A percentile compares a stretch with the other conserved stretches of the same genome.
These are phyloP conservation scores for Panicum hallii DNA, from an alignment of 202 grass and related monocot species.

Conservation along the genomic window DNA sequence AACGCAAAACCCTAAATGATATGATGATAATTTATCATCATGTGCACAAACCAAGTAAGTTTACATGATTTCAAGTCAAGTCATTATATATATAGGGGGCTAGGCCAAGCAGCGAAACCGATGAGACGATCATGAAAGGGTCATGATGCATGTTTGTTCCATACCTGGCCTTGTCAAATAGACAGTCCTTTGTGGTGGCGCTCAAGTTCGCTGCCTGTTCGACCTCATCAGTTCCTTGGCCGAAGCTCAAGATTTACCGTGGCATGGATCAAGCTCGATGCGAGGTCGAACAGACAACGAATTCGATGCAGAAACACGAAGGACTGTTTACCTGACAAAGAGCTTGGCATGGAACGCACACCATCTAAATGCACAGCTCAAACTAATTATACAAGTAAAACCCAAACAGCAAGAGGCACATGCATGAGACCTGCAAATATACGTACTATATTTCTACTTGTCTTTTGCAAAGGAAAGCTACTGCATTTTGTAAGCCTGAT, in stretches of 20 bases:
- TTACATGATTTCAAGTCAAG: too few relatives aligned
- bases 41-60: too few relatives aligned
- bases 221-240: conserved; percentile 43
- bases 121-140: neutral
- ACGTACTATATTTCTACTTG: too few relatives aligned
- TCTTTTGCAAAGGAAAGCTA: too few relatives aligned
- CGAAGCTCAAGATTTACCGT: neutral
- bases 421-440: neutral
- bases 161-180: conserved; percentile 67
- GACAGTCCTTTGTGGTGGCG: conserved; percentile 33
- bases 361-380: conserved; percentile 2
- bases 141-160: conserved; percentile 38
- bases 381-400: too few relatives aligned
- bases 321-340: conserved; percentile 64
- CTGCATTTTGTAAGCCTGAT: neutral
- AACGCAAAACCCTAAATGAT: too few relatives aligned
- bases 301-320: conserved; percentile 36
- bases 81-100: too few relatives aligned
- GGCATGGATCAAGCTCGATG: neutral
- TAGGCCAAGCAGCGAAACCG: neutral
- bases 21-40: too few relatives aligned
- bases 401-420: neutral
- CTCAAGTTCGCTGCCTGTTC: conserved; percentile 54
- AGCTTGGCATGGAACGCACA: conserved; percentile 46
- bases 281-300: conserved; percentile 80